phyloP scores from a whole-genome alignment of 192 early-diverging fungal genomes.

The Linnemannia schmuckeri region DNA sequence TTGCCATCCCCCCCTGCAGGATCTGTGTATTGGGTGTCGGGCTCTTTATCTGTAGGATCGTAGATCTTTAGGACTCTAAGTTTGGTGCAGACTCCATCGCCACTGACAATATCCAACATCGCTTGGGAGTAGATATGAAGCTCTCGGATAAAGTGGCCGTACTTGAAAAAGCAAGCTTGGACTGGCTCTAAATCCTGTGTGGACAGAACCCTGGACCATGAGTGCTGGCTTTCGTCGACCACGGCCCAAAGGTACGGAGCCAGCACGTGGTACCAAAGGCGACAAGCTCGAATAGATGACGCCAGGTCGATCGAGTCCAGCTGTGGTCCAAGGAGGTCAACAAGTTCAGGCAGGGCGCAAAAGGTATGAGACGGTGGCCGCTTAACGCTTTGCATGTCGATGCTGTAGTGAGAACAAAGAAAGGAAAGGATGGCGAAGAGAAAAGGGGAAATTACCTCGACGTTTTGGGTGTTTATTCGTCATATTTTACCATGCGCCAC shows the following conservation, averaged over 20 bases:
- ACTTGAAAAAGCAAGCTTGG: neutral
- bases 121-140: no score
- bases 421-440: neutral
- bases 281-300: neutral
- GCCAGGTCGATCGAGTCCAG: neutral
- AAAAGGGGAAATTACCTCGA: neutral
- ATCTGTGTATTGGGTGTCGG: neutral
- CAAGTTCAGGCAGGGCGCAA: neutral
- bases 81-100: neutral
- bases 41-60: neutral
- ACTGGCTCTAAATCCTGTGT: neutral
- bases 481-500: neutral
- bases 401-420: neutral
- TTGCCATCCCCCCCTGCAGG: neutral
- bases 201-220: neutral
- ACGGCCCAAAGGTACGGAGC: neutral
- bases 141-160: no score
- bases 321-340: neutral
- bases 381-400: neutral
- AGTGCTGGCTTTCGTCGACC: neutral
- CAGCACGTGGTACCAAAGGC: neutral
- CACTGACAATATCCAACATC: no score
- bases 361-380: neutral
- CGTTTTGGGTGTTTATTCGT: neutral
- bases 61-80: neutral